Percentiles rank a stretch among this genome's conserved stretches.
These are phyloP conservation scores for Gamarada debralockiae DNA, from an alignment of 495 filamentous ascomycete genomes.

Conservation along the genomic window DNA sequence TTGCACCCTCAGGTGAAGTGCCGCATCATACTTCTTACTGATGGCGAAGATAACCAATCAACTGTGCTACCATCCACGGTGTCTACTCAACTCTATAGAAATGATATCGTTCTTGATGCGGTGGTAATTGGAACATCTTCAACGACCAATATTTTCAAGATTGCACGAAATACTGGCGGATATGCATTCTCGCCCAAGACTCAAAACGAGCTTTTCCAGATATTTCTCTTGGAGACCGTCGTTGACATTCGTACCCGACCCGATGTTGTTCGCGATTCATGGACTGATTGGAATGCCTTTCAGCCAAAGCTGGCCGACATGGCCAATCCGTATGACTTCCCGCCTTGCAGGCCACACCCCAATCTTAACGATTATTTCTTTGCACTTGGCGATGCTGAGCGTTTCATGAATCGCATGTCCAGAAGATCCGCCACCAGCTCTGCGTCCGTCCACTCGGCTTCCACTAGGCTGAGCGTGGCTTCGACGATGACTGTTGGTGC, in stretches of 20 bases:
- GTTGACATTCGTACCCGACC: no score
- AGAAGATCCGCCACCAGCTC: conserved; percentile 2
- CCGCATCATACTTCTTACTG: conserved; percentile 20
- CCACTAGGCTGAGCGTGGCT: conserved; percentile 6
- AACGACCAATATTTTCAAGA: no score
- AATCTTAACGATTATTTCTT: conserved; percentile 17
- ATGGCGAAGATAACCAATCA: conserved; percentile 20
- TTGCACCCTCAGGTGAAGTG: conserved; percentile 11
- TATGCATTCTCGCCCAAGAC: no score
- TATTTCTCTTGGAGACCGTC: no score
- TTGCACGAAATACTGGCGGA: no score
- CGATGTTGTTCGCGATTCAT: background rate
- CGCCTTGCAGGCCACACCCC: conserved; percentile 9
- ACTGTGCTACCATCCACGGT: background rate
- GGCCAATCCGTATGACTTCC: no score
- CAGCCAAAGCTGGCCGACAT: no score
- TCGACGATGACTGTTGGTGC: conserved; percentile 4
- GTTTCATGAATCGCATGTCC: conserved; percentile 15
- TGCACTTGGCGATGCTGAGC: conserved; percentile 12
- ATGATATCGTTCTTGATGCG: no score
- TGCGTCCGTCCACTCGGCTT: conserved; percentile 3
- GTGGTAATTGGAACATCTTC: no score
- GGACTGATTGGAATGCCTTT: no score
- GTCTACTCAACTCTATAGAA: no score
- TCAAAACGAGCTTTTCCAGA: no score